Percentiles rank a stretch among this genome's conserved stretches.
phyloP scores from a whole-genome alignment of 495 filamentous ascomycete genomes.

The Neurospora discreta region DNA sequence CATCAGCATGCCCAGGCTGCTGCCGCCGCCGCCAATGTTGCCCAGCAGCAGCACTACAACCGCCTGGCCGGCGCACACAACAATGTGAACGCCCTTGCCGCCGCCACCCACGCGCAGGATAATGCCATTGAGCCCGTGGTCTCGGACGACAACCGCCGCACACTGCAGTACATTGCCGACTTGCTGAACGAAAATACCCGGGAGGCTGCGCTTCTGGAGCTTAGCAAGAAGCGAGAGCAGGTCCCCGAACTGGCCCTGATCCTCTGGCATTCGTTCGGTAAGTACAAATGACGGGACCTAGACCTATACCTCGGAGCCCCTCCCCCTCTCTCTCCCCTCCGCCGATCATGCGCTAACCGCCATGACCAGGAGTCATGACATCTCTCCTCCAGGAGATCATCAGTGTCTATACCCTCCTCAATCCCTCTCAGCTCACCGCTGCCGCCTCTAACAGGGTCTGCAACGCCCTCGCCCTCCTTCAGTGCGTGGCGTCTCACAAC shows the following conservation, averaged over 20 bases:
- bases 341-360: slow-evolving; percentile 7
- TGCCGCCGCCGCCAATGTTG: slow-evolving; percentile 53
- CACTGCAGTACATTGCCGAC: slow-evolving; percentile 87
- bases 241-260: slow-evolving; percentile 94
- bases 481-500: slow-evolving; percentile 96
- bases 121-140: slow-evolving; percentile 38
- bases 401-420: slow-evolving; percentile 92
- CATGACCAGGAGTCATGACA: slow-evolving; percentile 80
- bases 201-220: slow-evolving; percentile 84
- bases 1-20: slow-evolving; percentile 55
- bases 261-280: slow-evolving; percentile 98
- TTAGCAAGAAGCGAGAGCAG: slow-evolving; percentile 98
- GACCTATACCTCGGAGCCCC: background rate
- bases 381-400: slow-evolving; percentile 97
- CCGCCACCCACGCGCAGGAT: slow-evolving; percentile 47
- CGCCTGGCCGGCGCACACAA: slow-evolving; percentile 58
- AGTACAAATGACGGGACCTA: too few species aligned
- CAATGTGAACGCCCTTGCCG: slow-evolving; percentile 31
- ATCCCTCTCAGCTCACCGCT: slow-evolving; percentile 91
- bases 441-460: slow-evolving; percentile 95
- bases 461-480: slow-evolving; percentile 90
- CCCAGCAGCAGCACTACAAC: slow-evolving; percentile 69
- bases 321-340: background rate
- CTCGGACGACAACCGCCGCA: slow-evolving; percentile 84
- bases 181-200: slow-evolving; percentile 76